Evolutionary conservation across 1,139 yeast species (phyloP), one percentile per base, ranked within the genome.

Genomic region (Debaryomycetaceae sp.): DNA sequence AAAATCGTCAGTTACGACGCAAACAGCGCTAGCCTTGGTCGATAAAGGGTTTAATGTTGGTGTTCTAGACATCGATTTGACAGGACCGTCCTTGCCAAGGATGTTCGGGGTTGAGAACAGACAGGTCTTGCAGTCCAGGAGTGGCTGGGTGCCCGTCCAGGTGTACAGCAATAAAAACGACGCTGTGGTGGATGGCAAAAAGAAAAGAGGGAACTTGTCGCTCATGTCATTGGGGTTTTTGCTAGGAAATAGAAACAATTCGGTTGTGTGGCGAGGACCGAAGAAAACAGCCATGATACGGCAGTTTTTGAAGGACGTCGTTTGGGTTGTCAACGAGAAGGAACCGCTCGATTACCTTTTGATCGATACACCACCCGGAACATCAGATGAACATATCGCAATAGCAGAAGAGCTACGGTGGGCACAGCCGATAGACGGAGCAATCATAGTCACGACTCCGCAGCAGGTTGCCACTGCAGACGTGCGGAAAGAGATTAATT

Each of bases 201-300:
- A 69, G 42, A 39, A 44, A 31, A 44, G 65, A 24, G 78, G 78
- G 3, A 64, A 62, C 39, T 58, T 84, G 8, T 65, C 81, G 38
- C 75, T 91, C 40, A 90, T 93, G 87, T 88, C 97, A 5, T 68
- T 95, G n/a, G 99, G 99, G 3, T 93, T 95, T 58, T 63, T 95
- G 39, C 65, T 93, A 7, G 84, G 86, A 14, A 83, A 87, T 59
- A 68, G 98, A 47, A 96, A 95, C 24, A 87, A 86, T 56, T 83
- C 96, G 20, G 95, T 95, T 31, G 97, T 93, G 6, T 95, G 99
- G 99, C 75, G 98, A 58, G 99, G 99, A 0, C 99, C 99, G 2
- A 90, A 91, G 64, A 95, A 95, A 62, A 91, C 98, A 0, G 97
- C 98, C 22, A 93, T 95, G 98, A 87, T 95, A 38, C 78, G 93